These are phyloP conservation scores for Colletotrichum eremochloae DNA, from an alignment of 2,329 filamentous ascomycete species.

Conservation along the genomic window DNA sequence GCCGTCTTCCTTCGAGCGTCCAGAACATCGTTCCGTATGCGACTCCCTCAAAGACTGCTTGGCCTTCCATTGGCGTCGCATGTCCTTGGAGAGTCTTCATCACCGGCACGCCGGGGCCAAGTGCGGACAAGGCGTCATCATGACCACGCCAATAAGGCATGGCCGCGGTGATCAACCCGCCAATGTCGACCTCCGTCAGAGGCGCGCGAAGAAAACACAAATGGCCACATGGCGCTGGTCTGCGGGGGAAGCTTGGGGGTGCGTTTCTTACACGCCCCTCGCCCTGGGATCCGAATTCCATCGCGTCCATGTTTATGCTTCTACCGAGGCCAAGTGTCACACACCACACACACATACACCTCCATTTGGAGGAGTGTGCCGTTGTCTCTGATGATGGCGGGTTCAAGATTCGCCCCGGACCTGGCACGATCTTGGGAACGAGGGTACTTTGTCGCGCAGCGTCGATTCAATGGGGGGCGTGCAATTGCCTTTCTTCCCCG, in stretches of 20 bases:
- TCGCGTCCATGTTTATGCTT: slow-evolving; percentile 17
- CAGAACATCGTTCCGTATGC: not conserved
- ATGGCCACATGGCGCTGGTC: slow-evolving; percentile 28
- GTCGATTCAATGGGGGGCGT: slow-evolving; percentile 5
- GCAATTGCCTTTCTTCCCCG: slow-evolving; percentile 21
- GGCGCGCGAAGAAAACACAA: slow-evolving; percentile 3
- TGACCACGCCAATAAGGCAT: slow-evolving; percentile 25
- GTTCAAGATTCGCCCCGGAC: slow-evolving; percentile 16
- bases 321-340: not conserved
- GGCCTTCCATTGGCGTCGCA: not conserved
- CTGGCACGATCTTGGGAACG: not conserved
- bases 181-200: slow-evolving; percentile 1
- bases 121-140: slow-evolving; percentile 27
- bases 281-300: not conserved
- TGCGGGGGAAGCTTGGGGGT: slow-evolving; percentile 30
- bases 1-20: not conserved
- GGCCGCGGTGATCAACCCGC: slow-evolving; percentile 12
- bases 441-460: not conserved
- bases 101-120: slow-evolving; percentile 5
- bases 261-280: not conserved
- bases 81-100: not conserved
- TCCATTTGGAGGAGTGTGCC: not conserved
- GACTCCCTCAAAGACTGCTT: not conserved
- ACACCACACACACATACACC: not conserved
- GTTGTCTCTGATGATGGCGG: slow-evolving; percentile 30